Evolutionary conservation across 2,329 filamentous ascomycete species (phyloP), one percentile per base, ranked within the genome.

Genomic region (Colletotrichum filicis): DNA sequence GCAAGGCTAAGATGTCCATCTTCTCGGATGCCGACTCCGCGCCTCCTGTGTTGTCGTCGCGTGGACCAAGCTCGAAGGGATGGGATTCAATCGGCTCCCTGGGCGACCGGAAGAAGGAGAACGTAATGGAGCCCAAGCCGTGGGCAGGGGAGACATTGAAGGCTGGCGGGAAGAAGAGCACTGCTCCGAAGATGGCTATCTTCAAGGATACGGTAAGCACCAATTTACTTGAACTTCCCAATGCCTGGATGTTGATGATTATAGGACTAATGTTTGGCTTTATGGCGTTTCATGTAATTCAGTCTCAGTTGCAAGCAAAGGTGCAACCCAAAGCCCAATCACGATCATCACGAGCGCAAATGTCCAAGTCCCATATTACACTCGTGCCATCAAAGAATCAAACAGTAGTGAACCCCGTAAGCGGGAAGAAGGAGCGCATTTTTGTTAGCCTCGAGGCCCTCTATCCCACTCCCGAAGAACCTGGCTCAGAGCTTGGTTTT

Each of bases 21-120:
- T 98, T 98, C 81, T 95, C 95, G 1, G 96, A 98, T 78, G 87
- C 89, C 0, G 91, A 93, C 72, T 87, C 89, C 56, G 85, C 89
- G 56, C 84, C 91, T 5, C 88, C 91, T 14, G 87, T 86, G 69
- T 86, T 88, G 80, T 88, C 86, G 71, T 87, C 86, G 69, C 85
- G 86, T 16, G 86, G 84, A 3, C 84, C 86, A 11, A 84, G 84
- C 56, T 87, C 91, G 1, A 93, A 92, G 80, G 96, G 95, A 2
- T 98, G 97, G 96, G 94, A 98, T 76, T 96, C 87, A 74, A 98
- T 99, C 79, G 95, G 94, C 35, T 95, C 95, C 1, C 85, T 98
- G 73, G 90, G 92, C 63, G 94, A 98, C 74, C 90, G 97, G 62
- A 98, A 94, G 87, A 99, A 98, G 87, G 97, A 99, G 82, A 99